phyloP scores from a whole-genome alignment of 2,329 filamentous ascomycete genomes.

The Fonsecaea pedrosoi region DNA sequence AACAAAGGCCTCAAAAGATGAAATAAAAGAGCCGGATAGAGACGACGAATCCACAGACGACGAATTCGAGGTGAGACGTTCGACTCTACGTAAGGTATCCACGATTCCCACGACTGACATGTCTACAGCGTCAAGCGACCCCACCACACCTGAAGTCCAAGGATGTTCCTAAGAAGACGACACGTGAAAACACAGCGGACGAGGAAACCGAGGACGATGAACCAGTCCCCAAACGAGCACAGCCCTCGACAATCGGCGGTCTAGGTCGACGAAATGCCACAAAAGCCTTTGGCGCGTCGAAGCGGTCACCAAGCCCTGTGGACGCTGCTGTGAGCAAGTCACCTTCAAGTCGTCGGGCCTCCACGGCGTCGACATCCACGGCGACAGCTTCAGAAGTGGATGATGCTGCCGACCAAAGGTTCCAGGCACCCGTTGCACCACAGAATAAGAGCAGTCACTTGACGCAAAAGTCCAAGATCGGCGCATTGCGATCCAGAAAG shows the following conservation, averaged over 20 bases:
- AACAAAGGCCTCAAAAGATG: neutral
- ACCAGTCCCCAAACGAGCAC: slow-evolving; percentile 14
- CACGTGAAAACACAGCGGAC: slow-evolving; percentile 7
- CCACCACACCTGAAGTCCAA: slow-evolving; percentile 27
- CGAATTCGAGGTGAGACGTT: slow-evolving; percentile 34
- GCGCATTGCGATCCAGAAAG: slow-evolving; percentile 19
- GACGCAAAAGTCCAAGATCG: slow-evolving; percentile 13
- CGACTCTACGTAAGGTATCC: neutral
- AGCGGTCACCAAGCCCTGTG: slow-evolving; percentile 5
- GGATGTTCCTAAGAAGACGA: neutral
- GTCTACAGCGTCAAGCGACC: slow-evolving; percentile 33
- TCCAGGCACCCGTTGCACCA: neutral
- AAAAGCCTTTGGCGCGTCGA: slow-evolving; percentile 24
- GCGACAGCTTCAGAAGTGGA: slow-evolving; percentile 30
- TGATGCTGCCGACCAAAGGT: slow-evolving; percentile 22
- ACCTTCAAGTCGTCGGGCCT: slow-evolving; percentile 11
- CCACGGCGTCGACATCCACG: slow-evolving; percentile 20
- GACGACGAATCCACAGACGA: slow-evolving; percentile 29
- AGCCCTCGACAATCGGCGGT: slow-evolving; percentile 19
- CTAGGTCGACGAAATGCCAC: slow-evolving; percentile 29
- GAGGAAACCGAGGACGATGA: slow-evolving; percentile 25
- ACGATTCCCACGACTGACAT: neutral
- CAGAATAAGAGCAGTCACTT: slow-evolving; percentile 1
- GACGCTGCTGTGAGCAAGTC: neutral
- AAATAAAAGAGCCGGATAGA: neutral